Evolutionary conservation across 139 green algal genomes (phyloP).

Genomic region (Coelastrella sp.): DNA sequence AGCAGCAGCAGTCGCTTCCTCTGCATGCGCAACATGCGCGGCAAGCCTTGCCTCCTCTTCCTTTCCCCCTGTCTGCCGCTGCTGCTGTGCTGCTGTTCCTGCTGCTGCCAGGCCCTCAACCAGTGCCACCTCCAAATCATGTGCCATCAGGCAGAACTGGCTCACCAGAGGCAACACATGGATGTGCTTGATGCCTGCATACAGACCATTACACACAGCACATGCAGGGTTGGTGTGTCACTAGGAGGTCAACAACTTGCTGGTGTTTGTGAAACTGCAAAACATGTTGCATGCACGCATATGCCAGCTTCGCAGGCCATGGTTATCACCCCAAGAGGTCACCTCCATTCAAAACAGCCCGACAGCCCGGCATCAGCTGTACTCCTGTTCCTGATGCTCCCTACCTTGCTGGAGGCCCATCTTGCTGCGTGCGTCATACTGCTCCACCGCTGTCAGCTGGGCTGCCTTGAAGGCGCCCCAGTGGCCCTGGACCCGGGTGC

Average conservation of each 20-base stretch:
- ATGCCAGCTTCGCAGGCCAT: background rate
- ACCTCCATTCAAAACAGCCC: no score
- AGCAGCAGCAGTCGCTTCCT: background rate
- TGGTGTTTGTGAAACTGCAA: background rate
- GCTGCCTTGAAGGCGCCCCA: constrained; percentile 8
- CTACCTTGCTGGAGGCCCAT: constrained; percentile 44
- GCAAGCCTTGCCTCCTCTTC: background rate
- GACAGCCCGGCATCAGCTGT: background rate
- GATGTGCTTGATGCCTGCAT: constrained; percentile 54
- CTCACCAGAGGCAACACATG: constrained; percentile 61
- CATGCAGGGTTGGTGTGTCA: background rate
- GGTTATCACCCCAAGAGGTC: no score
- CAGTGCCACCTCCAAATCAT: constrained; percentile 52
- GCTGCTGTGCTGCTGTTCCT: constrained; percentile 25
- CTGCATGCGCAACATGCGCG: background rate
- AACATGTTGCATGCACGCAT: background rate
- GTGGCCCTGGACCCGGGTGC: background rate
- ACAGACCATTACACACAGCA: background rate
- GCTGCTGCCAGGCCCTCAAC: background rate
- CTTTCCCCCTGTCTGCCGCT: constrained; percentile 15
- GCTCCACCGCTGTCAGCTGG: constrained; percentile 45
- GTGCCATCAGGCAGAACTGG: constrained; percentile 58
- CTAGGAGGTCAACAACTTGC: background rate
- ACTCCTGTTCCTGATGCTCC: background rate
- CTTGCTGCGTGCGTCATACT: constrained; percentile 44